These are phyloP conservation scores for Aspergillus fumigatiaffinis DNA, from an alignment of 2,329 filamentous ascomycete genomes.

Conservation along the genomic window DNA sequence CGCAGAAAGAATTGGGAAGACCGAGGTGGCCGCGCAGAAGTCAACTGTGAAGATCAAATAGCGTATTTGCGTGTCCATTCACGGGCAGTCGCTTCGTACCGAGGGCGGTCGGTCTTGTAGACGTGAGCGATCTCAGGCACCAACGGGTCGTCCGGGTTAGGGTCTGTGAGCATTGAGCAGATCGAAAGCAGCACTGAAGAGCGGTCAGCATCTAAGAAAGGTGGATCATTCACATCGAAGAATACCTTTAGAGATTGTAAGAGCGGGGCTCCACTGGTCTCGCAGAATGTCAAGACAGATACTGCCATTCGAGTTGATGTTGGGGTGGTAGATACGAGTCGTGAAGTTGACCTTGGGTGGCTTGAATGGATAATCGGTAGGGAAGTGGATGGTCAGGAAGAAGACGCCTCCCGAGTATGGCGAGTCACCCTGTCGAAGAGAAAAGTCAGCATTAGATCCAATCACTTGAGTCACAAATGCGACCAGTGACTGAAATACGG, in stretches of 20 bases:
- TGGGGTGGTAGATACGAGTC: constrained; percentile 98
- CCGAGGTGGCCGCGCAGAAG: constrained; percentile 19
- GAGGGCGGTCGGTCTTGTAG: constrained; percentile 96
- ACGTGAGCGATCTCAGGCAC: constrained; percentile 99
- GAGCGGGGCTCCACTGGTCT: constrained; percentile 97
- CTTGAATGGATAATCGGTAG: constrained; percentile 99
- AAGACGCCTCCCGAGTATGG: constrained; percentile 98
- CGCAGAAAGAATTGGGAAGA: constrained; percentile 25
- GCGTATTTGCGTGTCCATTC: constrained; percentile 99
- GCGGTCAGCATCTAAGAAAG: neutral
- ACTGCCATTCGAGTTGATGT: constrained; percentile 99
- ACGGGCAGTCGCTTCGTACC: constrained; percentile 92
- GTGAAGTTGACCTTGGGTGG: constrained; percentile 99
- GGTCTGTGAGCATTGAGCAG: constrained; percentile 99
- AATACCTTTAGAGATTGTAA: constrained; percentile 97
- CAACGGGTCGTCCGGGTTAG: constrained; percentile 97
- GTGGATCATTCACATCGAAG: neutral
- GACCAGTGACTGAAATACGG: constrained; percentile 6
- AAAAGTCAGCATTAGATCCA: constrained; percentile 29
- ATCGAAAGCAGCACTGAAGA: constrained; percentile 85
- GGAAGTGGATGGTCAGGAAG: constrained; percentile 98
- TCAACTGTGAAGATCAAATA: constrained; percentile 57
- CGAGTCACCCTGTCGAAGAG: constrained; percentile 70
- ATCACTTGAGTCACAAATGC: neutral
- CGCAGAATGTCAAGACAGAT: constrained; percentile 98